Evolutionary conservation across 2,329 filamentous ascomycete species (phyloP).

Genomic region (Fusarium sp.): DNA sequence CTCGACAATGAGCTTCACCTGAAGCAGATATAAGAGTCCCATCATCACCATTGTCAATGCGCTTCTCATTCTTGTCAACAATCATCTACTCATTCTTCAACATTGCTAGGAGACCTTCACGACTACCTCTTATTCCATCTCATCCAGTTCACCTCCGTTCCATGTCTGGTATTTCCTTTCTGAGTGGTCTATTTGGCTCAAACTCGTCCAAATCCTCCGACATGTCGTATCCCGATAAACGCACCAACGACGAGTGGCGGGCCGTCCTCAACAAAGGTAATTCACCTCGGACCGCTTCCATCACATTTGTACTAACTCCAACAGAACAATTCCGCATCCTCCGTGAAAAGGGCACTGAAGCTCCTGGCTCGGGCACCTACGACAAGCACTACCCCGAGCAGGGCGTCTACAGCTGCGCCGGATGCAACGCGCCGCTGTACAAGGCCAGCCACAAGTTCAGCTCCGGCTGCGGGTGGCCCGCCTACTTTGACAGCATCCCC

Average conservation of each 20-base stretch:
- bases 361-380: constrained; percentile 79
- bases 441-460: constrained; percentile 94
- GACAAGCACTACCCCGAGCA: constrained; percentile 80
- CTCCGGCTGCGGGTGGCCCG: constrained; percentile 96
- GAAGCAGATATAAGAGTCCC: constrained; percentile 25
- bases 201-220: constrained; percentile 61
- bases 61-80: constrained; percentile 57
- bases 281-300: constrained; percentile 14
- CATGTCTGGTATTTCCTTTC: constrained; percentile 80
- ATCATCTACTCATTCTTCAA: constrained; percentile 59
- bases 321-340: constrained; percentile 95
- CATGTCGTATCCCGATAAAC: constrained; percentile 81
- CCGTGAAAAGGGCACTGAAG: constrained; percentile 89
- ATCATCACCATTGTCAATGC: constrained; percentile 50
- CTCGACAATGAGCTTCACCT: background rate
- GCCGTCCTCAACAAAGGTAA: constrained; percentile 73
- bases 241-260: constrained; percentile 85
- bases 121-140: constrained; percentile 33
- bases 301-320: constrained; percentile 15
- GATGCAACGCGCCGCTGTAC: constrained; percentile 87
- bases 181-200: constrained; percentile 76
- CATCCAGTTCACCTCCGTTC: constrained; percentile 53
- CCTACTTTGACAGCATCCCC: constrained; percentile 94
- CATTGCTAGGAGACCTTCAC: constrained; percentile 50
- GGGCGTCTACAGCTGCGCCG: constrained; percentile 88